These are phyloP conservation scores for Trichoderma sp. DNA, from an alignment of 2,329 filamentous ascomycete species.

Conservation along the genomic window DNA sequence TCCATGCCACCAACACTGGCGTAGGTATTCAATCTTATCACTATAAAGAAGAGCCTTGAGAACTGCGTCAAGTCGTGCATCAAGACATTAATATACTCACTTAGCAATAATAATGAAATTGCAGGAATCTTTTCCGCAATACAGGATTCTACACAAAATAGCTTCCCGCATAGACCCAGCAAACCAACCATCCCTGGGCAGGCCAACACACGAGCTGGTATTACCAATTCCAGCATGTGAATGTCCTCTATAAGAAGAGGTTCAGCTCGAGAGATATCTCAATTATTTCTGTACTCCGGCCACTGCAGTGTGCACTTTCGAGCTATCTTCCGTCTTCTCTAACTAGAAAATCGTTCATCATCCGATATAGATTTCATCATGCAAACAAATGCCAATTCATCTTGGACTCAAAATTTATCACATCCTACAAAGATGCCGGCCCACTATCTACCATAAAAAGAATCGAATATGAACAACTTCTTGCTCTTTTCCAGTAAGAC, in stretches of 20 bases:
- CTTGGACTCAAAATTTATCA: not conserved
- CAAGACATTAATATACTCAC: no score
- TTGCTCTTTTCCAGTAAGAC: constrained; percentile 2
- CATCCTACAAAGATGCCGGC: not conserved
- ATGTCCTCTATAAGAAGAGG: no score
- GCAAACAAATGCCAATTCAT: not conserved
- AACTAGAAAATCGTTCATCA: not conserved
- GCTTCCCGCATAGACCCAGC: no score
- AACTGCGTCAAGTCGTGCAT: not conserved
- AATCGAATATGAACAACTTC: not conserved
- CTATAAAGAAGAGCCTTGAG: not conserved
- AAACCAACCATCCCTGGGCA: no score
- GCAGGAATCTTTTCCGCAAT: no score
- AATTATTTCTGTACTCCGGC: no score
- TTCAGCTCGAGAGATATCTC: no score
- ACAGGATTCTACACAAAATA: no score
- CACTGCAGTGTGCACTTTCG: not conserved
- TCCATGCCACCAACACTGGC: not conserved
- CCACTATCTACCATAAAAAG: not conserved
- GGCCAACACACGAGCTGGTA: no score
- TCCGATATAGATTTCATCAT: not conserved
- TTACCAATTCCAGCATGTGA: no score
- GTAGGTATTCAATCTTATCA: not conserved
- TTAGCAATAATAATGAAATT: no score
- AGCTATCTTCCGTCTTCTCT: not conserved